A percentile compares a stretch with the other conserved stretches of the same genome.
Evolutionary conservation across 495 filamentous ascomycete species (phyloP).

Genomic region (Chaetomium tenue): DNA sequence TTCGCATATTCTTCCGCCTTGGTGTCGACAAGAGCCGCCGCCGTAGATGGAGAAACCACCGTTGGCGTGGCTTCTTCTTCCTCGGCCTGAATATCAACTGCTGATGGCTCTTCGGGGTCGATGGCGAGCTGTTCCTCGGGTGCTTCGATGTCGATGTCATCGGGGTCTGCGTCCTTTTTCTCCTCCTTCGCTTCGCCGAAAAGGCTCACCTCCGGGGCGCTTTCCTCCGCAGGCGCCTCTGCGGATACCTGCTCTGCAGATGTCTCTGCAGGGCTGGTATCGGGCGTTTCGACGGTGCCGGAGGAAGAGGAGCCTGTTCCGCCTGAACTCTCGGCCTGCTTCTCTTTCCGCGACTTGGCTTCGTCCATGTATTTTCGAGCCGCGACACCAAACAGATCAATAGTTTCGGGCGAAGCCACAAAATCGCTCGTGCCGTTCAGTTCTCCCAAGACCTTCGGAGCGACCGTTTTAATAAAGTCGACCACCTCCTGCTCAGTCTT

Average conservation of each 20-base stretch:
- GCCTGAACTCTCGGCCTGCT: slow-evolving; percentile 17
- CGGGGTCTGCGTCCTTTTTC: slow-evolving; percentile 39
- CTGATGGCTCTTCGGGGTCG: slow-evolving; percentile 30
- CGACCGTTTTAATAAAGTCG: slow-evolving; percentile 41
- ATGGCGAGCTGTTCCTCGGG: slow-evolving; percentile 41
- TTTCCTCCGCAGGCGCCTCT: not conserved
- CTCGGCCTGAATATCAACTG: slow-evolving; percentile 8
- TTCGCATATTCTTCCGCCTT: slow-evolving; percentile 1
- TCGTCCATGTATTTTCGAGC: slow-evolving; percentile 46
- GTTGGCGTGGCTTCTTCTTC: slow-evolving; percentile 11
- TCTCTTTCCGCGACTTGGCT: slow-evolving; percentile 22
- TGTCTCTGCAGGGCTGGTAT: not conserved
- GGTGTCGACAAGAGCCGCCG: slow-evolving; percentile 8
- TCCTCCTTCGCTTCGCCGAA: slow-evolving; percentile 28
- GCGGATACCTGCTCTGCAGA: not conserved
- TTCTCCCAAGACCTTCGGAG: slow-evolving; percentile 37
- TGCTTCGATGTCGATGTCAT: slow-evolving; percentile 50
- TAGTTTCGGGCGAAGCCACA: slow-evolving; percentile 35
- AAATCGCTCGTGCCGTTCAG: slow-evolving; percentile 34
- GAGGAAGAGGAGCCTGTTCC: slow-evolving; percentile 1
- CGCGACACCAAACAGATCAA: slow-evolving; percentile 47
- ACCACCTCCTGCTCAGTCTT: slow-evolving; percentile 42
- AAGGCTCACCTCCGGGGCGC: slow-evolving; percentile 21
- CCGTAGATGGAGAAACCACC: slow-evolving; percentile 15
- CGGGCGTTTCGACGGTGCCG: not conserved